Conservation (phyloP, 1,284 basidiomycete species). For the Trametes sp. region DNA sequence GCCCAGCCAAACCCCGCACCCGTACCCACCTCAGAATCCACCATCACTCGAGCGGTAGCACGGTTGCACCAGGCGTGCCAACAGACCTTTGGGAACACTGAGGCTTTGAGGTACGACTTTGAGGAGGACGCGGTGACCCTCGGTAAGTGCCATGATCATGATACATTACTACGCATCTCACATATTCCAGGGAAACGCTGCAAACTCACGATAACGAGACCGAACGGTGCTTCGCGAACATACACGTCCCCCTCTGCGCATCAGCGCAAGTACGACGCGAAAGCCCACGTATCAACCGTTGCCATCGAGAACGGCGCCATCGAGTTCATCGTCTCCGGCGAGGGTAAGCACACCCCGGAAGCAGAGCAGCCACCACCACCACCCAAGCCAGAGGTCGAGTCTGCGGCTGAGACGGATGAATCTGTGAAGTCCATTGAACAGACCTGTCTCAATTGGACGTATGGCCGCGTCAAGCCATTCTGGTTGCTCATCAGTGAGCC, state of each 20-base stretch:
- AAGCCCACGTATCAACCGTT: slow-evolving; percentile 55
- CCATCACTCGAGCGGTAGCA: slow-evolving; percentile 22
- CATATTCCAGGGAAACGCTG: slow-evolving; percentile 56
- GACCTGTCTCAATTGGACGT: slow-evolving; percentile 61
- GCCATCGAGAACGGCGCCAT: slow-evolving; percentile 65
- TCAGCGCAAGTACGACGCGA: slow-evolving; percentile 53
- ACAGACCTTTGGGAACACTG: slow-evolving; percentile 48
- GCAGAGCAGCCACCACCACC: slow-evolving; percentile 14
- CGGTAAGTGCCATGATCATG: slow-evolving; percentile 38
- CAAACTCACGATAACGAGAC: slow-evolving; percentile 63
- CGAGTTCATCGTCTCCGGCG: slow-evolving; percentile 59
- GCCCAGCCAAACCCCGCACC: background rate
- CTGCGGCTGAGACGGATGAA: slow-evolving; percentile 29
- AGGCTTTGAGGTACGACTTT: slow-evolving; percentile 53
- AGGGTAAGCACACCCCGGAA: slow-evolving; percentile 20
- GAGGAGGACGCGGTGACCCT: slow-evolving; percentile 46
- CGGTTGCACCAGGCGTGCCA: slow-evolving; percentile 54
- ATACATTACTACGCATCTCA: background rate
- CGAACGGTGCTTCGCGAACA: slow-evolving; percentile 55
- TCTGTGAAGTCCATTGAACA: slow-evolving; percentile 53
- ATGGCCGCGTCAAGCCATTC: slow-evolving; percentile 52
- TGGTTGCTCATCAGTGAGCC: slow-evolving; percentile 59
- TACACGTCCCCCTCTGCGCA: slow-evolving; percentile 57
- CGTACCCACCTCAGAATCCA: background rate
- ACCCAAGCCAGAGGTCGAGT: slow-evolving; percentile 19